Percentiles rank a stretch among this genome's conserved stretches.
Conservation (phyloP, 2,329 filamentous ascomycete genomes). For the Colletotrichum magnum region DNA sequence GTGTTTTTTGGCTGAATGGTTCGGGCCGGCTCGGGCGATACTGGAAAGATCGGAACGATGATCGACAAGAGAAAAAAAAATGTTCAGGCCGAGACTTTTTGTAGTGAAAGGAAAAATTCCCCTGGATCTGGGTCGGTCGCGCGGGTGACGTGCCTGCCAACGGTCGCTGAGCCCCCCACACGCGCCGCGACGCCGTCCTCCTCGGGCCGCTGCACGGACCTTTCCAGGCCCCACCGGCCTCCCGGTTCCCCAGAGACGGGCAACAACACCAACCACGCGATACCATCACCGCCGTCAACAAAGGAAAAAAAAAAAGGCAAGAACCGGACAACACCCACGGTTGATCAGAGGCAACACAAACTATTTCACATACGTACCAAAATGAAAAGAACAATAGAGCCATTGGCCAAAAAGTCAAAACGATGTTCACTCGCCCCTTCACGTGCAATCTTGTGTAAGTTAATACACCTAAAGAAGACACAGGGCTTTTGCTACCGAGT, state of each 20-base stretch:
- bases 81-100: no score
- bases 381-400: neutral
- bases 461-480: neutral
- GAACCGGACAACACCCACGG: no score
- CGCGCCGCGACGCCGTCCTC: neutral
- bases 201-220: conserved; percentile 5
- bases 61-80: no score
- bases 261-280: neutral
- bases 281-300: no score
- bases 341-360: neutral
- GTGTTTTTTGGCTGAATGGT: no score
- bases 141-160: no score
- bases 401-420: neutral
- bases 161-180: no score
- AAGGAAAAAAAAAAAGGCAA: no score
- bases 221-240: conserved; percentile 9
- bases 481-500: neutral
- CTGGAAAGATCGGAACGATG: no score
- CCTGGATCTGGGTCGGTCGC: no score
- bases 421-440: neutral
- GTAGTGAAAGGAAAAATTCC: no score
- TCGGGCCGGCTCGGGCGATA: no score
- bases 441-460: neutral
- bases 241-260: neutral
- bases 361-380: neutral